A percentile compares a stretch with the other conserved stretches of the same genome.
These are phyloP conservation scores for Aspergillus flavus DNA, from an alignment of 2,329 filamentous ascomycete genomes.

Conservation along the genomic window DNA sequence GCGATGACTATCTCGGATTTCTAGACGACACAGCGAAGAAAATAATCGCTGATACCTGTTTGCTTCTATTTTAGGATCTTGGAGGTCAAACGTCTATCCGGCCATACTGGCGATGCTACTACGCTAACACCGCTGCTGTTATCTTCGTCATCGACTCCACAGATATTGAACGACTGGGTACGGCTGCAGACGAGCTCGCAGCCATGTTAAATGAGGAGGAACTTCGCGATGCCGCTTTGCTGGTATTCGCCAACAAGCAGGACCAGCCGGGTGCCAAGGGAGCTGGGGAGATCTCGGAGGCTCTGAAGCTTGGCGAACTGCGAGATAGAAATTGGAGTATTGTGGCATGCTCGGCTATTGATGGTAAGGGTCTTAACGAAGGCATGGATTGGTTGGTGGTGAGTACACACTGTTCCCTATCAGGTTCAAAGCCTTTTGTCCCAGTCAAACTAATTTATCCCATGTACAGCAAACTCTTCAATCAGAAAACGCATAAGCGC, in stretches of 20 bases:
- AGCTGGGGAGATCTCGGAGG: constrained; percentile 94
- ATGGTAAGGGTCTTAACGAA: constrained; percentile 90
- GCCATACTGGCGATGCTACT: constrained; percentile 99
- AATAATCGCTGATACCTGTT: constrained; percentile 3
- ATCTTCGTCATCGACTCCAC: constrained; percentile 99
- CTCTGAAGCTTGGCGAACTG: constrained; percentile 83
- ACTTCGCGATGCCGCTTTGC: constrained; percentile 83
- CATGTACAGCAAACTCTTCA: constrained; percentile 45
- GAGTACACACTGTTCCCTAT: constrained; percentile 38
- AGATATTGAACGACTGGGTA: constrained; percentile 92
- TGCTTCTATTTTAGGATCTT: constrained; percentile 64
- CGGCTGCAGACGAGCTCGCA: constrained; percentile 86
- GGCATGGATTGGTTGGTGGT: constrained; percentile 99
- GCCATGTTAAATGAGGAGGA: constrained; percentile 98
- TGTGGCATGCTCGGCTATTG: constrained; percentile 94
- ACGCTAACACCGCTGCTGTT: constrained; percentile 96
- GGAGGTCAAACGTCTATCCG: constrained; percentile 98
- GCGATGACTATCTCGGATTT: too few relatives aligned
- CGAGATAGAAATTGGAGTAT: constrained; percentile 99
- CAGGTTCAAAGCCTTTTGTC: neutral
- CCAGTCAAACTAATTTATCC: constrained; percentile 15
- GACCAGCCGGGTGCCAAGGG: constrained; percentile 97
- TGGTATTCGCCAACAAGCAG: constrained; percentile 99
- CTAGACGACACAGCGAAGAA: neutral
- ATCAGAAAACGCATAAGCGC: constrained; percentile 45